A percentile compares a stretch with the other conserved stretches of the same genome.
These are phyloP conservation scores for Geotrichum citri-aurantii DNA, from an alignment of 1,139 yeast species.

Conservation along the genomic window DNA sequence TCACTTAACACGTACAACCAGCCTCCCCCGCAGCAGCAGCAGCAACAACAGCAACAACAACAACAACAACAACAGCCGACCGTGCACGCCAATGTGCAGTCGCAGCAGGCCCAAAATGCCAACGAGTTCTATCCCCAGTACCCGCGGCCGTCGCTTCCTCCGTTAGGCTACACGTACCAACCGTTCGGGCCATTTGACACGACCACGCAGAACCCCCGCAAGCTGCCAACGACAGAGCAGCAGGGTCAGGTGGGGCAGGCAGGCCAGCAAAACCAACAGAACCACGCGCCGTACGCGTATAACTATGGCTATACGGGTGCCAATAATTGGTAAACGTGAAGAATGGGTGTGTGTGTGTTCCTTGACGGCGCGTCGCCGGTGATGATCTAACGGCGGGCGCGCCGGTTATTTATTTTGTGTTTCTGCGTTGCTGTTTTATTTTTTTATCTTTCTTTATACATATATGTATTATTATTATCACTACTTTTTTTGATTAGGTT, in stretches of 20 bases:
- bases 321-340: background rate
- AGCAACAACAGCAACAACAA: slow-evolving; percentile 22
- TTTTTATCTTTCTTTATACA: background rate
- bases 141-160: slow-evolving; percentile 22
- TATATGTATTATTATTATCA: background rate
- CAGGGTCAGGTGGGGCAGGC: background rate
- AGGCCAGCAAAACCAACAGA: background rate
- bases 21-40: slow-evolving; percentile 20
- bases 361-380: background rate
- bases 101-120: background rate
- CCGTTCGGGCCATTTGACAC: slow-evolving; percentile 9
- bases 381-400: background rate
- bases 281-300: slow-evolving; percentile 10
- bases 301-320: background rate
- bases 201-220: slow-evolving; percentile 9
- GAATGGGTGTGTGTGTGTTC: too few species aligned
- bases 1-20: slow-evolving; percentile 4
- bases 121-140: background rate
- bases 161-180: slow-evolving; percentile 20
- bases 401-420: background rate
- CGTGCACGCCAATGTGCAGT: slow-evolving; percentile 8
- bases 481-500: background rate
- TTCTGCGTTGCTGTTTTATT: background rate
- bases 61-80: slow-evolving; percentile 22
- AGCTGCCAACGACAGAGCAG: background rate